phyloP scores from a whole-genome alignment of 441 rosid species.

The Corymbia calophylla region DNA sequence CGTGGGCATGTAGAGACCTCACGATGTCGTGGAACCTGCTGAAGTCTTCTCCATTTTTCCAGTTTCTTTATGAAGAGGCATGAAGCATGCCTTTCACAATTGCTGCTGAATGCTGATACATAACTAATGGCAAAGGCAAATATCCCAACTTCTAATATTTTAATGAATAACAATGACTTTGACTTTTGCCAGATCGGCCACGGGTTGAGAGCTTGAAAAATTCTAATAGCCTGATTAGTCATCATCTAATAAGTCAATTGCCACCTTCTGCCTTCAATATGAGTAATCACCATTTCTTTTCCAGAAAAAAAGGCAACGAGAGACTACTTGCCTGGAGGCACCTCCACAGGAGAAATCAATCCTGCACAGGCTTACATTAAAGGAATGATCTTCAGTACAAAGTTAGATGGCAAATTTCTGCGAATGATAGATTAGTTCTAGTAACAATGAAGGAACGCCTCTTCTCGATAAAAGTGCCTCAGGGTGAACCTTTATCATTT shows the following conservation, averaged over 20 bases:
- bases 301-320: neutral
- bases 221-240: neutral
- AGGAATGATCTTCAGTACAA: neutral
- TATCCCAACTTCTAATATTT: neutral
- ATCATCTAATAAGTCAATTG: neutral
- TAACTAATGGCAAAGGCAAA: neutral
- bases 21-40: neutral
- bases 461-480: neutral
- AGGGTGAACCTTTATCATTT: neutral
- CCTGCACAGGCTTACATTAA: neutral
- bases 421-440: neutral
- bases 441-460: neutral
- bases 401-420: neutral
- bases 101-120: neutral
- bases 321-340: neutral
- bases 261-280: neutral
- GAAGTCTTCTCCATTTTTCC: neutral
- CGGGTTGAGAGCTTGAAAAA: neutral
- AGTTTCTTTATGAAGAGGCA: neutral
- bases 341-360: neutral
- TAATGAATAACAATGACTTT: neutral
- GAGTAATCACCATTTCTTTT: neutral
- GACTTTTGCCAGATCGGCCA: neutral
- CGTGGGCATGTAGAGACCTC: neutral
- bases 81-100: neutral